phyloP scores from a whole-genome alignment of 768 basidiomycete genomes.

The Boletus rufocinnamomeus region DNA sequence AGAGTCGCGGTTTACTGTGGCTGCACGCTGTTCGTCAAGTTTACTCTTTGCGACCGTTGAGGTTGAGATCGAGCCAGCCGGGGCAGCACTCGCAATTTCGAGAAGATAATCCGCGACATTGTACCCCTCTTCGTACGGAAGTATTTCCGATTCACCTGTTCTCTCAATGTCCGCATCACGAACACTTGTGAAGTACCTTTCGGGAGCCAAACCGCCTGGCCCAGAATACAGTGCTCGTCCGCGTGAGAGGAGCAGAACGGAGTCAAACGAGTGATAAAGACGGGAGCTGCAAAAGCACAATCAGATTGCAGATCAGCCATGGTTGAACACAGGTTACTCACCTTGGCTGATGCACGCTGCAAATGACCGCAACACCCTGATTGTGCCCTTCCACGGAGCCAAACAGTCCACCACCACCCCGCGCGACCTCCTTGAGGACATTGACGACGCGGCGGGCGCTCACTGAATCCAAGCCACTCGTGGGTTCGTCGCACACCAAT shows the following conservation, averaged over 20 bases:
- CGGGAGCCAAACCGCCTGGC: slow-evolving; percentile 68
- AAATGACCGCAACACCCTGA: slow-evolving; percentile 78
- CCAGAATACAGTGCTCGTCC: slow-evolving; percentile 83
- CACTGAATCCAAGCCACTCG: slow-evolving; percentile 81
- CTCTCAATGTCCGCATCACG: slow-evolving; percentile 35
- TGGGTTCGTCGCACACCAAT: slow-evolving; percentile 86
- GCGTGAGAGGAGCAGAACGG: slow-evolving; percentile 73
- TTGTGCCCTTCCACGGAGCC: slow-evolving; percentile 33
- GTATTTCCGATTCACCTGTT: slow-evolving; percentile 37
- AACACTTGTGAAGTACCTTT: slow-evolving; percentile 57
- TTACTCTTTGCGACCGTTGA: slow-evolving; percentile 13
- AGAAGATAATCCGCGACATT: slow-evolving; percentile 93
- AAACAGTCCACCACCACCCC: slow-evolving; percentile 36
- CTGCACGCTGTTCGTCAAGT: neutral
- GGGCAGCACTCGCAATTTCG: slow-evolving; percentile 77
- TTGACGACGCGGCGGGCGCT: slow-evolving; percentile 80
- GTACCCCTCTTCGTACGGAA: slow-evolving; percentile 73
- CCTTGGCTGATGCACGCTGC: slow-evolving; percentile 89
- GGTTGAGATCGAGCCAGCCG: slow-evolving; percentile 46
- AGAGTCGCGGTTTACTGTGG: slow-evolving; percentile 2
- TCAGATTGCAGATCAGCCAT: neutral
- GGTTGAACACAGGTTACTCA: slow-evolving; percentile 28
- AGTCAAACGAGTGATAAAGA: slow-evolving; percentile 83
- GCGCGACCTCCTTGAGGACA: slow-evolving; percentile 75
- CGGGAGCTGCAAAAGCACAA: slow-evolving; percentile 53